A percentile compares a stretch with the other conserved stretches of the same genome.
Evolutionary conservation across 176 grass and related monocot species (phyloP).

Genomic region (Metroxylon sagu): DNA sequence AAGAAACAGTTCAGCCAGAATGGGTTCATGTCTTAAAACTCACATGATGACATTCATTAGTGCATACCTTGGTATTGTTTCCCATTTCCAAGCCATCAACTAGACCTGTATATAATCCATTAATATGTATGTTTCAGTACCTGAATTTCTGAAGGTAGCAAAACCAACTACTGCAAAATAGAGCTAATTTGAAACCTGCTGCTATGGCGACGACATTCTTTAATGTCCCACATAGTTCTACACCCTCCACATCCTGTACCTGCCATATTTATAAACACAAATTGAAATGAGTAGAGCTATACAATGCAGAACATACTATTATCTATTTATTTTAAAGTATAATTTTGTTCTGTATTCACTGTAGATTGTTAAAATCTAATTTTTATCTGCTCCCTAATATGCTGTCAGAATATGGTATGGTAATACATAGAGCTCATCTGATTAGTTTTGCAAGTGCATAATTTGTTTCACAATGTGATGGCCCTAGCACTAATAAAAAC

Average conservation of each 20-base stretch:
- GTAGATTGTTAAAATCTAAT: too few species aligned
- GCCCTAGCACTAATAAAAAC: too few species aligned
- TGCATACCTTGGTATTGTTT: conserved; percentile 93
- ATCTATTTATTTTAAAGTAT: not conserved
- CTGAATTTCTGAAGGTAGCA: conserved; percentile 14
- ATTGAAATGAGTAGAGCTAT: not conserved
- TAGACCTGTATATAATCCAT: conserved; percentile 46
- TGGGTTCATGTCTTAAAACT: not conserved
- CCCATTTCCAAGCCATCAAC: conserved; percentile 97
- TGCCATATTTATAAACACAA: conserved; percentile 14
- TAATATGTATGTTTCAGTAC: conserved; percentile 2
- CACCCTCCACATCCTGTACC: conserved; percentile 92
- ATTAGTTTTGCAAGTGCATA: too few species aligned
- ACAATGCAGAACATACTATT: not conserved
- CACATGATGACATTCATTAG: not conserved
- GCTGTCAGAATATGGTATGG: too few species aligned
- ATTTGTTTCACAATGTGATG: too few species aligned
- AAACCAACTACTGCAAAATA: not conserved
- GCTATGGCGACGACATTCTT: conserved; percentile 96
- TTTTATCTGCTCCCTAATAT: too few species aligned
- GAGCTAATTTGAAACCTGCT: conserved; percentile 42
- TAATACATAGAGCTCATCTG: too few species aligned
- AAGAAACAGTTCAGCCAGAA: not conserved
- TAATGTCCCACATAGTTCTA: conserved; percentile 91
- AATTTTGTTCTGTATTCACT: too few species aligned